Percentiles rank a stretch among this genome's conserved stretches.
Evolutionary conservation across 306 rosid species (phyloP).

Genomic region (Lablab purpureus): DNA sequence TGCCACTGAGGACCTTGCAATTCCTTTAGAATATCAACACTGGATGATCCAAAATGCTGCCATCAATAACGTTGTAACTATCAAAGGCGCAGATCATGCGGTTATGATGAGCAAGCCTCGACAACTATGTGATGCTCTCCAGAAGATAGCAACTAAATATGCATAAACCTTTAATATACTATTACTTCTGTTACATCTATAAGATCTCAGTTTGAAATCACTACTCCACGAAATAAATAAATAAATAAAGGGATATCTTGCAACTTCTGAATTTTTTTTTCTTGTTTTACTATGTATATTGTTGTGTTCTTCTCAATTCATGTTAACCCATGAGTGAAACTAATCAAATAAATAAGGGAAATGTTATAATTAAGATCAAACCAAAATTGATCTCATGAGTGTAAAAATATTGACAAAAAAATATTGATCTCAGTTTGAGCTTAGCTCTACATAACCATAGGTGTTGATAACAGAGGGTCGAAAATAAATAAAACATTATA

Average conservation of each 20-base stretch:
- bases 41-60: constrained; percentile 67
- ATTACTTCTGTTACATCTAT: neutral
- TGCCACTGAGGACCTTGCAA: constrained; percentile 48
- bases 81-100: constrained; percentile 63
- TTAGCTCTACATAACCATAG: too few relatives aligned
- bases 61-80: constrained; percentile 50
- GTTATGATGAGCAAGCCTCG: constrained; percentile 53
- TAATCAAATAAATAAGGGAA: too few relatives aligned
- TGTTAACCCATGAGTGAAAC: too few relatives aligned
- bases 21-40: constrained; percentile 46
- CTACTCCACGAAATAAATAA: neutral
- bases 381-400: too few relatives aligned
- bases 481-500: too few relatives aligned
- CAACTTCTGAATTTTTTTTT: too few relatives aligned
- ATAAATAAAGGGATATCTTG: neutral
- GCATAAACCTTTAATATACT: neutral
- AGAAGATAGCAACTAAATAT: constrained; percentile 44
- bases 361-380: too few relatives aligned
- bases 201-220: neutral
- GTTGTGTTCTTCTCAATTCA: neutral
- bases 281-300: neutral
- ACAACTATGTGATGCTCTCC: constrained; percentile 50
- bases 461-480: too few relatives aligned
- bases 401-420: too few relatives aligned
- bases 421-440: too few relatives aligned